Evolutionary conservation across 805 yeast genomes (phyloP), one percentile per base, ranked within the genome.

Genomic region (Saccharomyces mikatae): DNA sequence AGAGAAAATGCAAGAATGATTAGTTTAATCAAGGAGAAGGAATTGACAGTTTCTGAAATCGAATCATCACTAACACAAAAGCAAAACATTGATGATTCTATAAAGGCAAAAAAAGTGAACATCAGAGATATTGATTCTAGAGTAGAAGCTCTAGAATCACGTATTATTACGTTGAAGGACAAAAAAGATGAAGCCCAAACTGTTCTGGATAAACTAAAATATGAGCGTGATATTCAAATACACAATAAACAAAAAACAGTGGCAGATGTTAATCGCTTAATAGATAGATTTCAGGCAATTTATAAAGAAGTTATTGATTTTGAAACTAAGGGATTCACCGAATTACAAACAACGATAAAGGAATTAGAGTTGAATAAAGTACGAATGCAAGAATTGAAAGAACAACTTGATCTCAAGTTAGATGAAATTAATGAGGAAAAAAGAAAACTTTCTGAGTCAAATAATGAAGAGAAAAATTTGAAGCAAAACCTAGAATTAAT

Each of bases 401-500:
- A 56, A 1, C 51, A 48, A 13, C 50, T 73, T 17, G 69, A 67
- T 21, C 11, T 21, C 22, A 21, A 13, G 50, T 0, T 21, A 41
- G 24, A 50, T 32, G 11, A 21, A 9, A 41, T 47, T 8, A 50
- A 55, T 31, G 60, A 66, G 2, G 53, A 52, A 21, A 54, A 75
- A 52, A 72, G 67, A 51, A 75, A 71, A 49, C 62, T 83, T 1
- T 72, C 71, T n/a, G 86, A 87, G 58, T 78, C 87, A 1, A 77
- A 78, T 31, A 79, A 77, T 52, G 80, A 82, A 50, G 83, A 85
- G 60, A 79, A 89, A 30, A 82, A 81, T 54, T 71, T 89, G 8
- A 72, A 80, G 36, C 83, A 84, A 47, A 88, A 86, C 57, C 62
- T 88, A 32, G 88, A 85, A 56, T 72, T 83, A 13, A 68, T 84